Base-by-base conservation (phyloP, 257 asterid species). In the Przewalskia tangutica region DNA sequence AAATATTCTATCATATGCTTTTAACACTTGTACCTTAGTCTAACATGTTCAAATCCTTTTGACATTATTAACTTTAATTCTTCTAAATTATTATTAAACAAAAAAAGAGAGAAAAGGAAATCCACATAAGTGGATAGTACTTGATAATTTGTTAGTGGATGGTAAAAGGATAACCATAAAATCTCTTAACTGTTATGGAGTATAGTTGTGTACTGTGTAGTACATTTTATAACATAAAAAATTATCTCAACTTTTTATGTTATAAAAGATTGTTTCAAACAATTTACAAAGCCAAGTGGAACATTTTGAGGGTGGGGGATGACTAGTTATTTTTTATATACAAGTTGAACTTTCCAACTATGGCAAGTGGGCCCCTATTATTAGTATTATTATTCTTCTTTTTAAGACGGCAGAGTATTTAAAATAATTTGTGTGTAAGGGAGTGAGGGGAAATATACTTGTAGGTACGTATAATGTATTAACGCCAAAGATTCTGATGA, bases 261-360 rank as follows among this genome's bases (percentile, higher is more conserved):
- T 23, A 73, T 73, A 20, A 73, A 73, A 6, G 6, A 48, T 12
- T 48, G 20, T 46, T 13, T 46, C 13, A 48, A 27, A 23, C 55
- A 48, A 32, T 48, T 73, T 46, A 48, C 20, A 73, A 20, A 46
- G 79, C 59, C 60, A 73, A 73, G 79, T 73, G 79, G 79, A 73
- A 73, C 79, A 73, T 48, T 12, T 6, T 20, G 17, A 13, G 62
- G 79, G 62, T 48, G 79, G 46, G 20, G 44, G 79, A n/a, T 23
- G 60, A 73, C 46, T 73, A 73, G 7, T 23, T 48, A 12, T 48
- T 65, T 6, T 68, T n/a, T 20, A 65, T 34, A 14, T 10, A 48
- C 48, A 64, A 32, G 23, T 46, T 48, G 13, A 5, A 48, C 23
- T 7, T 48, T 73, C 60, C 20, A 73, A 48, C 59, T 20, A 46